These are phyloP conservation scores for Orbilia ellipsospora DNA, from an alignment of 2,329 filamentous ascomycete species.

Conservation along the genomic window DNA sequence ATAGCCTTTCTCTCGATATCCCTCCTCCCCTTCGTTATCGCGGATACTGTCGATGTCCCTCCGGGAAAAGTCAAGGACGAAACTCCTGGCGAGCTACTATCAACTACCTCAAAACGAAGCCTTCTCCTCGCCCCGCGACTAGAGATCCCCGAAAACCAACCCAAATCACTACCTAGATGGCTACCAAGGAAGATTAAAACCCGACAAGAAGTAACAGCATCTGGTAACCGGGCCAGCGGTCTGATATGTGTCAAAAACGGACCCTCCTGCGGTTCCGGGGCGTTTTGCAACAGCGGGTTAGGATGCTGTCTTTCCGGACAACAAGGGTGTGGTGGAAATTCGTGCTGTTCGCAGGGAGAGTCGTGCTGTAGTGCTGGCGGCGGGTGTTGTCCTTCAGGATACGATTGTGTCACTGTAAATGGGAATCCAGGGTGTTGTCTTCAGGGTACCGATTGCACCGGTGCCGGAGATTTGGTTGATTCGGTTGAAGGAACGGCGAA, in stretches of 20 bases:
- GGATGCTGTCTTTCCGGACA: constrained; percentile 46
- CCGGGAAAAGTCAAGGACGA: constrained; percentile 25
- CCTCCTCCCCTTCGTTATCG: constrained; percentile 34
- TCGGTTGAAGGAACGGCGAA: constrained; percentile 44
- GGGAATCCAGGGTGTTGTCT: constrained; percentile 45
- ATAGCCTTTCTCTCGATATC: constrained; percentile 39
- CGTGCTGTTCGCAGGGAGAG: constrained; percentile 42
- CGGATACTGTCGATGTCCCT: constrained; percentile 26
- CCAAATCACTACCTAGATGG: constrained; percentile 45
- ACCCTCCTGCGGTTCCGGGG: constrained; percentile 40
- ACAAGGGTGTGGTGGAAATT: constrained; percentile 39
- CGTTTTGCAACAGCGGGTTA: constrained; percentile 40
- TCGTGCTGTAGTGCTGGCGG: constrained; percentile 38
- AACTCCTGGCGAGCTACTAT: constrained; percentile 9
- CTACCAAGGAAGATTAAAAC: constrained; percentile 35
- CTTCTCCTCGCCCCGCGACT: constrained; percentile 3
- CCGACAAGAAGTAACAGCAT: constrained; percentile 14
- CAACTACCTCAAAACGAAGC: constrained; percentile 32
- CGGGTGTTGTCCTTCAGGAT: constrained; percentile 47
- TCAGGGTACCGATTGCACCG: constrained; percentile 32
- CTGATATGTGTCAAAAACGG: constrained; percentile 40
- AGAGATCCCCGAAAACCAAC: constrained; percentile 21
- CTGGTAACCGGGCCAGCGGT: constrained; percentile 16
- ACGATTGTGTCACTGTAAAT: constrained; percentile 37
- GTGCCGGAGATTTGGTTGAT: constrained; percentile 34